These are phyloP conservation scores for Symbiodinium natans DNA, from an alignment of 73 alveolate genomes.

Conservation along the genomic window DNA sequence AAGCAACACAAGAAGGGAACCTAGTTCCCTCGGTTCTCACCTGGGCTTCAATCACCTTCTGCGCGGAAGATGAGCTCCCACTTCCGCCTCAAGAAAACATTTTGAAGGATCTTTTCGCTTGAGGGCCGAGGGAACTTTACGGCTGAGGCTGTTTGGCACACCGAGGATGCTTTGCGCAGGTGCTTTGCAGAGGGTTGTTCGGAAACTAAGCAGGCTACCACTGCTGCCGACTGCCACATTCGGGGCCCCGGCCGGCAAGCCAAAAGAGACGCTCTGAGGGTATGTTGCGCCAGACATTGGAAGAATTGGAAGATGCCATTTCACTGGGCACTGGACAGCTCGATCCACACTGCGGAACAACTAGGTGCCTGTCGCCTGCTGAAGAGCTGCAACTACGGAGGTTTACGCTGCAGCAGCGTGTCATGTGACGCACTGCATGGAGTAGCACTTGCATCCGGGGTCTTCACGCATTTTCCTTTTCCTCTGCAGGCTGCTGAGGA, in stretches of 20 bases:
- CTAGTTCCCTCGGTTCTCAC: neutral
- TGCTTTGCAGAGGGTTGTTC: too few relatives aligned
- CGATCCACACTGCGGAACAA: neutral
- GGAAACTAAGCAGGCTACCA: neutral
- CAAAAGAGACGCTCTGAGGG: conserved; percentile 53
- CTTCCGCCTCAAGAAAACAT: neutral
- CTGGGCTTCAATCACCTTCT: neutral
- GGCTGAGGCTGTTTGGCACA: too few relatives aligned
- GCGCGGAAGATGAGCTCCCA: neutral
- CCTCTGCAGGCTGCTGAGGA: neutral
- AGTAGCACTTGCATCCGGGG: too few relatives aligned
- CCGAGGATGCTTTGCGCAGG: too few relatives aligned
- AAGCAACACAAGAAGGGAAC: too few relatives aligned
- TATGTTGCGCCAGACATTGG: conserved; percentile 32
- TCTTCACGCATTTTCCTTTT: too few relatives aligned
- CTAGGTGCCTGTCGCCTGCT: too few relatives aligned
- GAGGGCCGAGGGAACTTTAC: too few relatives aligned
- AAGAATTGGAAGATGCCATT: conserved; percentile 41
- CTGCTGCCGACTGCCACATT: neutral
- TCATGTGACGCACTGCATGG: too few relatives aligned
- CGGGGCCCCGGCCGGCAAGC: conserved; percentile 48
- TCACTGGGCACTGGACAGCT: conserved; percentile 11
- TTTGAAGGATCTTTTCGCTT: too few relatives aligned
- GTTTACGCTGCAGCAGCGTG: too few relatives aligned
- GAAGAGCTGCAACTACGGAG: too few relatives aligned